phyloP scores from a whole-genome alignment of 140 eudicot species.

The Cichorium intybus region DNA sequence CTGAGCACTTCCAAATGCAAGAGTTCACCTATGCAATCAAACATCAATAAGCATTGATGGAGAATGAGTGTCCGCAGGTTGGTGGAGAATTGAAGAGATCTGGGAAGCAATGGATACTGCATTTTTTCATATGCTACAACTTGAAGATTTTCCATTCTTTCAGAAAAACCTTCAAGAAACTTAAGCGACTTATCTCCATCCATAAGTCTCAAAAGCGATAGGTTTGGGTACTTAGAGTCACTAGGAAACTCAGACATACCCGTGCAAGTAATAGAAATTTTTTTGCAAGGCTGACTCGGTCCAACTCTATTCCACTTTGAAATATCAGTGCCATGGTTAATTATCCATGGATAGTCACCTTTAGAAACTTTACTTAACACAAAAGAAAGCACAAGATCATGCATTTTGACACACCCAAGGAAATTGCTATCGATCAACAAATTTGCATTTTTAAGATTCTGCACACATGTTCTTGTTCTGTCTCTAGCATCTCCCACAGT shows the following conservation, averaged over 20 bases:
- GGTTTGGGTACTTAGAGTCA: too few species aligned
- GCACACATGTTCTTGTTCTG: not conserved
- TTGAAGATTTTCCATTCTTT: too few species aligned
- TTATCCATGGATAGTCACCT: too few species aligned
- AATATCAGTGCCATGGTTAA: not conserved
- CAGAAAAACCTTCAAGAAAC: too few species aligned
- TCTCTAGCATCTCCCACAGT: constrained; percentile 8
- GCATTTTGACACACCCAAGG: constrained; percentile 4
- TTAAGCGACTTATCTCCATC: too few species aligned
- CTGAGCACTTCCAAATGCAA: not conserved
- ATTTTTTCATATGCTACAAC: too few species aligned
- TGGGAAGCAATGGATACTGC: too few species aligned
- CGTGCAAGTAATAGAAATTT: not conserved
- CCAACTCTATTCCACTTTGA: not conserved
- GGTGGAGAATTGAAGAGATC: not conserved
- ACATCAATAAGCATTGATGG: not conserved
- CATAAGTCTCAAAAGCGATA: too few species aligned
- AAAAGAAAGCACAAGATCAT: too few species aligned
- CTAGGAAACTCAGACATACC: not conserved
- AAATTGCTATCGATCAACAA: not conserved
- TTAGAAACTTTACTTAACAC: too few species aligned
- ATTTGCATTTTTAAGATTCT: not conserved
- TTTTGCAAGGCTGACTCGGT: not conserved
- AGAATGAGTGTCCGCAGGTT: constrained; percentile 14
- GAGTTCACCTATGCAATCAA: not conserved